Base-by-base conservation (phyloP, 2,329 filamentous ascomycete genomes). In the Scedosporium apiospermum region DNA sequence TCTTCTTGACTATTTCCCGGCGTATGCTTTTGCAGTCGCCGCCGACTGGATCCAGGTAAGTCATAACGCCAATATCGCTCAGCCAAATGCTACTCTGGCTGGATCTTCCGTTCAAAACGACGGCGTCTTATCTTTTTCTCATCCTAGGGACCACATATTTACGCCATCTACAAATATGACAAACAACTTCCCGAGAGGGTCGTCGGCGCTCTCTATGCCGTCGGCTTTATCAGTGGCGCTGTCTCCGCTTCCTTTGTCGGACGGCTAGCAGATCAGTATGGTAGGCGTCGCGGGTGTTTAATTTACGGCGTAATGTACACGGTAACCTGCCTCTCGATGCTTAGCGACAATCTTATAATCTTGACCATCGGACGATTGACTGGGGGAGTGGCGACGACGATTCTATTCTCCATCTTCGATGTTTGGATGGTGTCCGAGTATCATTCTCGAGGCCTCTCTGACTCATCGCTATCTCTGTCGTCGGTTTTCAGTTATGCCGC, bases 361-460 rank as follows among this genome's bases (percentile, higher is more conserved):
- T 74, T 87, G 0, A 84, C 83, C 67, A 58, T 80, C 3, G 84
- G 84, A 16, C 77, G 83, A n/a, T 67, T 81, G 1, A 75, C 80
- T 6, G 82, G 83, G 16, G 84, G 84, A 0, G 67, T 86, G 18
- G 80, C 78, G 64, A 83, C 82, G 9, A 85, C 81, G 14, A 71
- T 86, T 21, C 75, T 86, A 18, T 85, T 81, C 72, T 82, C 77
- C 58, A 80, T 81, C 9, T 85, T 86, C 65, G 82, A 86, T 66
- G 79, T 81, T 57, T 86, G 83, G 83, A 80, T 86, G 75, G 80
- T 86, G 30, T 77, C 80, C 57, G 82, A 86, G 67, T 86, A 79
- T 65, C 77, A 82, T 64, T 70, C 73, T 26, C 72, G 76, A 51
- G 75, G 75, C n/a, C 67, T 83, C 6, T 71, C 77, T n/a, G 71